Percentiles rank a stretch among this genome's conserved stretches.
phyloP scores from a whole-genome alignment of 1,284 basidiomycete species.

The Pascua guehoae region DNA sequence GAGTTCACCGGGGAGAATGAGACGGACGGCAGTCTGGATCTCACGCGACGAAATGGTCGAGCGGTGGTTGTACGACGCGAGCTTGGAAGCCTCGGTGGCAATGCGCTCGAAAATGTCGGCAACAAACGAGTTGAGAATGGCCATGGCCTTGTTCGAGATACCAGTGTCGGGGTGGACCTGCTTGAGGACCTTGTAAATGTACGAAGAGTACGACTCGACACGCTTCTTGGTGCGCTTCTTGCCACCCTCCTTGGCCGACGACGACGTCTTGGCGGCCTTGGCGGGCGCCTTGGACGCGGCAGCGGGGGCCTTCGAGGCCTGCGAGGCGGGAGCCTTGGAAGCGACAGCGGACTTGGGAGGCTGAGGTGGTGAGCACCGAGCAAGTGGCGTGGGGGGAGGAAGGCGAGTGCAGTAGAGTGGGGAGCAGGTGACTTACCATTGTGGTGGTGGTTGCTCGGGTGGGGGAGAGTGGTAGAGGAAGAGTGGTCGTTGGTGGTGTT shows the following conservation, averaged over 20 bases:
- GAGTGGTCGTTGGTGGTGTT: not conserved
- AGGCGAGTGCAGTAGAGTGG: not conserved
- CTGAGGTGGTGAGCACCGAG: constrained; percentile 5
- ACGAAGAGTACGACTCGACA: constrained; percentile 86
- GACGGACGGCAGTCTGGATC: constrained; percentile 85
- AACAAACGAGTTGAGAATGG: constrained; percentile 87
- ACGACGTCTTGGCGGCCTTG: constrained; percentile 20
- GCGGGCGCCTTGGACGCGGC: constrained; percentile 65
- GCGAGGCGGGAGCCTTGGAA: constrained; percentile 62
- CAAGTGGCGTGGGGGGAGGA: not conserved
- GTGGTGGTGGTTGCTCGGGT: constrained; percentile 13
- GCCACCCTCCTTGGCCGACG: constrained; percentile 13
- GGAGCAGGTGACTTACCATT: constrained; percentile 26
- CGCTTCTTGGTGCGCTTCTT: constrained; percentile 76
- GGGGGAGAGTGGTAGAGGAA: not conserved
- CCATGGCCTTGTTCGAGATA: constrained; percentile 94
- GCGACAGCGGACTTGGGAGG: constrained; percentile 50
- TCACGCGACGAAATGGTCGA: constrained; percentile 91
- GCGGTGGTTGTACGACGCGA: constrained; percentile 89
- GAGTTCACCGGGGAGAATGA: constrained; percentile 80
- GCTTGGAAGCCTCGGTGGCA: constrained; percentile 86
- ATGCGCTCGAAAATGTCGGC: constrained; percentile 93
- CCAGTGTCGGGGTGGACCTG: constrained; percentile 91
- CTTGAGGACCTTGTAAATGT: constrained; percentile 76
- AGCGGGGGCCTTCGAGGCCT: constrained; percentile 48